Percentiles rank a stretch among this genome's conserved stretches.
Evolutionary conservation across 2,329 filamentous ascomycete genomes (phyloP).

Genomic region (Epichloe hybrida): DNA sequence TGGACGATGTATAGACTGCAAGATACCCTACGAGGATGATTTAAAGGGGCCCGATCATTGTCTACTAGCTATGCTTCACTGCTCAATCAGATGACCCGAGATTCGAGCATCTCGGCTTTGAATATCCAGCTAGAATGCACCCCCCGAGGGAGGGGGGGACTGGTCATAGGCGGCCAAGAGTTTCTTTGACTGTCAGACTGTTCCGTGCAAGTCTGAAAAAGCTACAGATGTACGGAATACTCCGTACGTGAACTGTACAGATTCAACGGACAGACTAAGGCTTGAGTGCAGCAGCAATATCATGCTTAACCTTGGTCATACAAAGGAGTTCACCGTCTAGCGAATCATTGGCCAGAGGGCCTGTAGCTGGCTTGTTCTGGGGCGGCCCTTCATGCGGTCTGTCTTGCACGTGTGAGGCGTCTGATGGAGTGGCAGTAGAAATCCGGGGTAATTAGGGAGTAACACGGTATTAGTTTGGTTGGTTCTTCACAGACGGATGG

Average conservation of each 20-base stretch:
- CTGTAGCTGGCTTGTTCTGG: slow-evolving; percentile 2
- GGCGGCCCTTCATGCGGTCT: not conserved
- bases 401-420: not conserved
- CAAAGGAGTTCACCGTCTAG: not conserved
- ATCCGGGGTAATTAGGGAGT: not conserved
- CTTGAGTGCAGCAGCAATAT: not conserved
- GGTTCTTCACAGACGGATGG: not conserved
- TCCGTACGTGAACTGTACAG: not conserved
- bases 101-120: no score
- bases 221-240: not conserved
- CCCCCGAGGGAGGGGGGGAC: not conserved
- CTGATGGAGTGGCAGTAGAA: not conserved
- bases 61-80: not conserved
- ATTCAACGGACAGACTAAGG: not conserved
- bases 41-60: not conserved
- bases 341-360: not conserved
- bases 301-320: not conserved
- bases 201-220: not conserved
- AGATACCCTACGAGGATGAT: not conserved
- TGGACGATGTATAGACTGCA: not conserved
- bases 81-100: not conserved
- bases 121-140: not conserved
- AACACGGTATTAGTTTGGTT: not conserved
- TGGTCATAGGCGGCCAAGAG: not conserved
- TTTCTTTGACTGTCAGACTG: not conserved